phyloP scores from a whole-genome alignment of 192 early-diverging fungal species.

The Coemansia sp. region DNA sequence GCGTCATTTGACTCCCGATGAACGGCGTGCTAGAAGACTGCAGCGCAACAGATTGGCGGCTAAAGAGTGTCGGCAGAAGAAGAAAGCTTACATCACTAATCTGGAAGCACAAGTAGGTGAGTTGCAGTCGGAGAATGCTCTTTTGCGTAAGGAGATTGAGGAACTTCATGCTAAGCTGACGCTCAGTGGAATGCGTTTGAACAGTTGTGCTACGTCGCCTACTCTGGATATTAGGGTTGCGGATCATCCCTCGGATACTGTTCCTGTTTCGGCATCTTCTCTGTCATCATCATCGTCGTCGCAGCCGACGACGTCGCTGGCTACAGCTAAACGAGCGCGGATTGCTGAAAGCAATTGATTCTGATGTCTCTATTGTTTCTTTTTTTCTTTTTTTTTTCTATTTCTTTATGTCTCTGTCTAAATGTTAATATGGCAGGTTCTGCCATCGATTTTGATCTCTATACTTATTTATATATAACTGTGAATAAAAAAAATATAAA shows the following conservation, averaged over 20 bases:
- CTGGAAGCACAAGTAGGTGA: constrained; percentile 65
- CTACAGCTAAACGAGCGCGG: constrained; percentile 38
- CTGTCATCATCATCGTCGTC: neutral
- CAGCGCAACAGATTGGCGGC: constrained; percentile 77
- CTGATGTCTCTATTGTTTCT: neutral
- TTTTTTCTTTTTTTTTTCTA: constrained; percentile 2
- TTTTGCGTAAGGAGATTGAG: constrained; percentile 66
- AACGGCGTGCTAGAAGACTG: constrained; percentile 72
- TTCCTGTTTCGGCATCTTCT: neutral
- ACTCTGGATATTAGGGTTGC: constrained; percentile 11
- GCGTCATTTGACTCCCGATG: constrained; percentile 61
- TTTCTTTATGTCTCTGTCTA: neutral
- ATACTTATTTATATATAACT: neutral
- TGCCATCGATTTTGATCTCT: neutral
- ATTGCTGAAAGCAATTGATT: neutral
- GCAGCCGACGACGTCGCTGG: constrained; percentile 18
- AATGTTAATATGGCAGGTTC: no score
- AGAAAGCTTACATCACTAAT: constrained; percentile 74
- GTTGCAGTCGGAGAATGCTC: constrained; percentile 65
- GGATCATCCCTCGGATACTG: neutral
- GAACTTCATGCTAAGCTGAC: constrained; percentile 68
- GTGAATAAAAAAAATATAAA: constrained; percentile 5
- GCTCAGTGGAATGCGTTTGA: constrained; percentile 57
- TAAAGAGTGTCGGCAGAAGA: constrained; percentile 83
- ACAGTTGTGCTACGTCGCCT: constrained; percentile 34